Percentiles rank a stretch among this genome's conserved stretches.
phyloP scores from a whole-genome alignment of 176 grass and related monocot genomes.

The Aegilops umbellulata region DNA sequence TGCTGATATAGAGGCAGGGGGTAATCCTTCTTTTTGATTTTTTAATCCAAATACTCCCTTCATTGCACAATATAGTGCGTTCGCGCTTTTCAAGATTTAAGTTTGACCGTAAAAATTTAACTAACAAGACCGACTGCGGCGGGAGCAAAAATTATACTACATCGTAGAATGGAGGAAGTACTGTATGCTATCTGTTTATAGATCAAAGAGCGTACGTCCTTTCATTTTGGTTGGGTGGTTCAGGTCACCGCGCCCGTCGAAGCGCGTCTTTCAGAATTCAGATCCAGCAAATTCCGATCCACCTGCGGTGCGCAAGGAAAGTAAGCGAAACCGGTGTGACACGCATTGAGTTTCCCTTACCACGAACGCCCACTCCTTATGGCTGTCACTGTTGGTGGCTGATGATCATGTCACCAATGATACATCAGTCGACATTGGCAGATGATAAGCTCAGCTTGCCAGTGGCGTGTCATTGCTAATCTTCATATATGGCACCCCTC shows the following conservation, averaged over 20 bases:
- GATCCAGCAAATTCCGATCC: neutral
- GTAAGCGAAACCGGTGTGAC: neutral
- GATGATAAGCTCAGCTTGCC: neutral
- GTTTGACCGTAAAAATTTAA: too few species aligned
- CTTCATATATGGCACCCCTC: neutral
- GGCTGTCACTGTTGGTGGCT: neutral
- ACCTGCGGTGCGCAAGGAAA: neutral
- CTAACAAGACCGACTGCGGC: too few species aligned
- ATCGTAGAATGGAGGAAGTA: too few species aligned
- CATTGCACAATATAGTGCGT: too few species aligned
- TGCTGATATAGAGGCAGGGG: too few species aligned
- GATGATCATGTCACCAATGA: conserved; percentile 21
- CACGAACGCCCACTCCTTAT: neutral
- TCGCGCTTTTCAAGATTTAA: too few species aligned
- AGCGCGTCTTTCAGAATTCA: neutral
- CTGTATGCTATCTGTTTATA: neutral
- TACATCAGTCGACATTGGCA: neutral
- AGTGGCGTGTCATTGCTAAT: conserved; percentile 24
- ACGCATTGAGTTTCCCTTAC: neutral
- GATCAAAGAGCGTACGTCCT: neutral
- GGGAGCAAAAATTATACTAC: too few species aligned
- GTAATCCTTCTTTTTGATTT: too few species aligned
- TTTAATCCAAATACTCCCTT: too few species aligned
- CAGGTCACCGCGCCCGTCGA: neutral
- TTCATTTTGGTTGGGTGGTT: neutral